Evolutionary conservation across 2,329 filamentous ascomycete species (phyloP).

Genomic region (Paramyrothecium roridum): DNA sequence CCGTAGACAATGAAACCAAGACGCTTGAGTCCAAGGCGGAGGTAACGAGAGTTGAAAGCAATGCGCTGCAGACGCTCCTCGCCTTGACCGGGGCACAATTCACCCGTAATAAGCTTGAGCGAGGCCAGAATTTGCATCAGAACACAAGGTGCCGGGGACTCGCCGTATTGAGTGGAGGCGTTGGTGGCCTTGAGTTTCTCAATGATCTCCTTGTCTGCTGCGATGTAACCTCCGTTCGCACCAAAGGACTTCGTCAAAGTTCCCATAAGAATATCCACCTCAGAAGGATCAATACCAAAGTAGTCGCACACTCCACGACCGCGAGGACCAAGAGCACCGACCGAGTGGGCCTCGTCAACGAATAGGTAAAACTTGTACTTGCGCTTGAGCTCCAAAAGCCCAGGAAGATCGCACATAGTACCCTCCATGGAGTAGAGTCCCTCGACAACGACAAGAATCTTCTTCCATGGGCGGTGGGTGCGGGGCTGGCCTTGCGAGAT

Average conservation of each 20-base stretch:
- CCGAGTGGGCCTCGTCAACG: constrained; percentile 93
- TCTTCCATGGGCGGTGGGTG: constrained; percentile 99
- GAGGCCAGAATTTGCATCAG: constrained; percentile 87
- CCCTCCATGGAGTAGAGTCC: constrained; percentile 99
- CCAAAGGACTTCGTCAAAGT: constrained; percentile 98
- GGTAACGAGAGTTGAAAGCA: constrained; percentile 96
- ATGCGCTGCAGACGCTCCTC: constrained; percentile 94
- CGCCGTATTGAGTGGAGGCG: constrained; percentile 80
- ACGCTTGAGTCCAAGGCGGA: constrained; percentile 94
- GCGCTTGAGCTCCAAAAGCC: constrained; percentile 79
- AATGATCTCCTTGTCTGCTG: constrained; percentile 84
- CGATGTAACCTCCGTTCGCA: constrained; percentile 94
- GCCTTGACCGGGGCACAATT: constrained; percentile 84
- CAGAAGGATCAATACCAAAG: constrained; percentile 82
- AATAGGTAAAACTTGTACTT: constrained; percentile 98
- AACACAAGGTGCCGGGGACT: constrained; percentile 83
- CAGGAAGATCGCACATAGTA: constrained; percentile 96
- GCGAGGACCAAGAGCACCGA: constrained; percentile 84
- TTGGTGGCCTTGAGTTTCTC: constrained; percentile 87
- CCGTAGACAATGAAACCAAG: constrained; percentile 96
- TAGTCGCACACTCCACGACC: constrained; percentile 97
- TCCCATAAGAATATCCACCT: constrained; percentile 96
- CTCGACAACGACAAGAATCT: constrained; percentile 94
- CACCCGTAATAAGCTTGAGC: constrained; percentile 84
- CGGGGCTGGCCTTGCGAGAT: constrained; percentile 96